Base-by-base conservation (phyloP, 345 rosid species). In the Dimocarpus longan region DNA sequence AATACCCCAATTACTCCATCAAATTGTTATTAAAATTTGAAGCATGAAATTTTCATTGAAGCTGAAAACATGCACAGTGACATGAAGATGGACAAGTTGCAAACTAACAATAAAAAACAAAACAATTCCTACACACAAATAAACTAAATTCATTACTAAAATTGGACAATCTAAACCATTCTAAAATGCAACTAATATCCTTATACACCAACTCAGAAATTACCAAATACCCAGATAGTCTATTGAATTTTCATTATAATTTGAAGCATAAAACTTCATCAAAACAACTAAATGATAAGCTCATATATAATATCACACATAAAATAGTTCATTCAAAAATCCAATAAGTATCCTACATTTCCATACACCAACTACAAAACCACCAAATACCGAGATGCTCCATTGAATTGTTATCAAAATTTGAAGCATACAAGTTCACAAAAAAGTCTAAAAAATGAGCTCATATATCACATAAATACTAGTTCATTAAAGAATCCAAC, bases 341-440 rank as follows among this genome's bases (percentile, higher is more conserved):
- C 16, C n/a, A 56, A 44, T 19, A 12, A 8, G 13, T 76, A 18
- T 72, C 63, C 63, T 39, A 77, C 62, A 73, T 21, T 71, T 52
- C 10, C 46, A 66, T 19, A 4, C 22, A 69, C 15, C 76, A 68
- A 66, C 66, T n/a, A 32, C 13, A 5, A 65, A 39, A 40, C 16
- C 13, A 44, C 22, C 8, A 64, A 76, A 69, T 16, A 57, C 3
- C 73, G 65, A 66, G n/a, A 70, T 43, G 46, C 37, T 26, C 40
- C 15, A 4, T n/a, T 0, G 2, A 57, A 42, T 39, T 39, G 10
- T 67, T 12, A 71, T 16, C 16, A 24, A 75, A 22, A 6, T 18
- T 8, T 8, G 0, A 43, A 32, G 39, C n/a, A 21, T 22, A 64
- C 0, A 32, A 32, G 37, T 32, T 32, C 37, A 32, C 37, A 32